Evolutionary conservation across 2,329 filamentous ascomycete genomes (phyloP).

Genomic region (Aureobasidium sp.): DNA sequence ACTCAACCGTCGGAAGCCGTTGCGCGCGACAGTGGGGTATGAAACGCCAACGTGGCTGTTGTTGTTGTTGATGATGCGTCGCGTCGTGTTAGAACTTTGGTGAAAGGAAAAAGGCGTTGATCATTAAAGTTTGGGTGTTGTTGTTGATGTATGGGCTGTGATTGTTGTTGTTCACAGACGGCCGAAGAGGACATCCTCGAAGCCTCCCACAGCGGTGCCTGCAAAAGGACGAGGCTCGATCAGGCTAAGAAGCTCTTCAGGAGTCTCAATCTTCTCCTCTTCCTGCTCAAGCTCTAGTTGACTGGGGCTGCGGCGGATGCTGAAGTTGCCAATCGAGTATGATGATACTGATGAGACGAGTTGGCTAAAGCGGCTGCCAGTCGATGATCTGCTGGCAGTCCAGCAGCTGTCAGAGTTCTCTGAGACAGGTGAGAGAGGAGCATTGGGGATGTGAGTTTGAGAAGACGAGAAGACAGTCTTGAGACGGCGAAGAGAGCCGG

Average conservation of each 20-base stretch:
- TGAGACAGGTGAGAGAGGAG: constrained; percentile 13
- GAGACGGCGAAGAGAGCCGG: constrained; percentile 19
- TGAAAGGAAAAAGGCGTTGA: constrained; percentile 11
- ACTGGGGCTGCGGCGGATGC: constrained; percentile 22
- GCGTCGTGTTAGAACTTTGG: constrained; percentile 10
- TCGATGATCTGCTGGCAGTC: constrained; percentile 15
- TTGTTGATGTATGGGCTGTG: neutral
- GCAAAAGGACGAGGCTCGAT: constrained; percentile 22
- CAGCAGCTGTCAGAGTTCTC: constrained; percentile 7
- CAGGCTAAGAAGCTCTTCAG: constrained; percentile 19
- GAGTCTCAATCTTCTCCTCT: constrained; percentile 21
- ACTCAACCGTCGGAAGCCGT: constrained; percentile 6
- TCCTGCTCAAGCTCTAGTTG: constrained; percentile 22
- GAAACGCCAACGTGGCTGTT: constrained; percentile 11
- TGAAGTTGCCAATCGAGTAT: constrained; percentile 19
- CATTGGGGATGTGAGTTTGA: constrained; percentile 11
- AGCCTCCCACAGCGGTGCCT: constrained; percentile 16
- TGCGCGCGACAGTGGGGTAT: constrained; percentile 11
- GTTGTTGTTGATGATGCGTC: constrained; percentile 1
- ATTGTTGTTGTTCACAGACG: constrained; percentile 15
- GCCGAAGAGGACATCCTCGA: constrained; percentile 20
- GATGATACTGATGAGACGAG: constrained; percentile 20
- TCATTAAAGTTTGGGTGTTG: constrained; percentile 10
- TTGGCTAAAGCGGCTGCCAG: constrained; percentile 19
- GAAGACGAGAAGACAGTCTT: constrained; percentile 17